Percentiles rank a stretch among this genome's conserved stretches.
Conservation (phyloP, 139 green algal species). For the Tetradesmus lagerheimii region DNA sequence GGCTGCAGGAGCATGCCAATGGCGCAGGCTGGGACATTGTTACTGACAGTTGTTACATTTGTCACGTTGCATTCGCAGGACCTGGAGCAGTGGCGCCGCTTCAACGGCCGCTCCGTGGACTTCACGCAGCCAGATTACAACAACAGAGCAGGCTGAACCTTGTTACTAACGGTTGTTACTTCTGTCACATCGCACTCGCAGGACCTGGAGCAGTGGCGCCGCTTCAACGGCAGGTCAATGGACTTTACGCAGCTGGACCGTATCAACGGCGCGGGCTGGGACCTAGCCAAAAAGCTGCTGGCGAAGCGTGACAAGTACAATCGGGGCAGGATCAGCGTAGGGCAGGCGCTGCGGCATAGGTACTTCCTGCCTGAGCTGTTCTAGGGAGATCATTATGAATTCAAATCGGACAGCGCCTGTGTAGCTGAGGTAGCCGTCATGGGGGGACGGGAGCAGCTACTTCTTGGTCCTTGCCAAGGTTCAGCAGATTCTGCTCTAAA, state of each 20-base stretch:
- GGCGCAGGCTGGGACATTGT: too few species aligned
- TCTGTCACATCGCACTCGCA: conserved; percentile 26
- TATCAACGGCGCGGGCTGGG: conserved; percentile 79
- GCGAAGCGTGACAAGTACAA: conserved; percentile 70
- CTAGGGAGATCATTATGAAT: not conserved
- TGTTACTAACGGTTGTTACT: conserved; percentile 42
- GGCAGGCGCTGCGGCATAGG: conserved; percentile 78
- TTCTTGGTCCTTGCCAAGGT: too few species aligned
- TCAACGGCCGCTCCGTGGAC: conserved; percentile 59
- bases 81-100: conserved; percentile 64
- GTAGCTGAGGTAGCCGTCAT: too few species aligned
- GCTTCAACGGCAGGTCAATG: conserved; percentile 42
- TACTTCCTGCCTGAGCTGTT: conserved; percentile 72
- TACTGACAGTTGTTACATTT: too few species aligned
- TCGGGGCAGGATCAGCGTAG: conserved; percentile 76
- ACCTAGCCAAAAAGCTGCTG: conserved; percentile 84
- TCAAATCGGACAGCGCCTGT: too few species aligned
- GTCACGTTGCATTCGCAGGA: conserved; percentile 50
- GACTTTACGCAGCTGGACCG: conserved; percentile 88
- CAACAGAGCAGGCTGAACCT: conserved; percentile 84
- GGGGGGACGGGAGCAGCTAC: too few species aligned
- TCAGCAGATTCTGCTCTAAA: too few species aligned
- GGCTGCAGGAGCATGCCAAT: too few species aligned
- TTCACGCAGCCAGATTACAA: conserved; percentile 84
- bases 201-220: conserved; percentile 69